These are phyloP conservation scores for Phellopilus nigrolimitatus DNA, from an alignment of 1,284 basidiomycete genomes.

Conservation along the genomic window DNA sequence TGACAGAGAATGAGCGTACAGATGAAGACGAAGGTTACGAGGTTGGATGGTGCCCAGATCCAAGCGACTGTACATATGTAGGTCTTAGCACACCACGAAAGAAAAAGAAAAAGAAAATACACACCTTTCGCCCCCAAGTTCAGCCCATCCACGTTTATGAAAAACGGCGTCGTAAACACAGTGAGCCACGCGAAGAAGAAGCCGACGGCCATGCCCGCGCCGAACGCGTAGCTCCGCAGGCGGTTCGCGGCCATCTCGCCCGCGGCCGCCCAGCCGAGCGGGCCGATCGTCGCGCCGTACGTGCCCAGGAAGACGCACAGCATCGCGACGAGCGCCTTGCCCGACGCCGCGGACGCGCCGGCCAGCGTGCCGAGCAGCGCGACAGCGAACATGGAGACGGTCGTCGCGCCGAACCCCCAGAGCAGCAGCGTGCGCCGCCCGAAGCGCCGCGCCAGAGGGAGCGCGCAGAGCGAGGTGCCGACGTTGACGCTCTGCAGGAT, in stretches of 20 bases:
- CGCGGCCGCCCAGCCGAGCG: constrained; percentile 20
- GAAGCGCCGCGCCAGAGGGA: constrained; percentile 18
- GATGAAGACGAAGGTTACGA: constrained; percentile 22
- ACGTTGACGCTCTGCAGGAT: constrained; percentile 20
- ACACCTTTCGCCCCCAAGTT: constrained; percentile 20
- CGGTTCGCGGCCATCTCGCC: constrained; percentile 22
- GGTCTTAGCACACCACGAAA: neutral
- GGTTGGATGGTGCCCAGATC: constrained; percentile 21
- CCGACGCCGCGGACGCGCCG: constrained; percentile 1
- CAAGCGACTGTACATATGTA: constrained; percentile 13
- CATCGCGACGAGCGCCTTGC: constrained; percentile 22
- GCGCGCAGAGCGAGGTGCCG: constrained; percentile 14
- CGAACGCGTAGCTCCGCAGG: constrained; percentile 21
- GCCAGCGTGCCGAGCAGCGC: constrained; percentile 19
- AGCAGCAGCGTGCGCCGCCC: constrained; percentile 20
- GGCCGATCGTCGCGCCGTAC: constrained; percentile 20
- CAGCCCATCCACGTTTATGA: constrained; percentile 18
- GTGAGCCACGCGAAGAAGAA: constrained; percentile 23
- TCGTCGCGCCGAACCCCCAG: constrained; percentile 15
- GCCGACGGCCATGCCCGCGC: constrained; percentile 19
- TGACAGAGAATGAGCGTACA: constrained; percentile 7
- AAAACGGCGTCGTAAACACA: constrained; percentile 22
- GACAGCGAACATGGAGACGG: constrained; percentile 18
- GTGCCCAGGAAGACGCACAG: constrained; percentile 21
- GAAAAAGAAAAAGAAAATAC: neutral